Conservation (phyloP, 2,329 filamentous ascomycete genomes). For the Dryadomyces quercivorus region DNA sequence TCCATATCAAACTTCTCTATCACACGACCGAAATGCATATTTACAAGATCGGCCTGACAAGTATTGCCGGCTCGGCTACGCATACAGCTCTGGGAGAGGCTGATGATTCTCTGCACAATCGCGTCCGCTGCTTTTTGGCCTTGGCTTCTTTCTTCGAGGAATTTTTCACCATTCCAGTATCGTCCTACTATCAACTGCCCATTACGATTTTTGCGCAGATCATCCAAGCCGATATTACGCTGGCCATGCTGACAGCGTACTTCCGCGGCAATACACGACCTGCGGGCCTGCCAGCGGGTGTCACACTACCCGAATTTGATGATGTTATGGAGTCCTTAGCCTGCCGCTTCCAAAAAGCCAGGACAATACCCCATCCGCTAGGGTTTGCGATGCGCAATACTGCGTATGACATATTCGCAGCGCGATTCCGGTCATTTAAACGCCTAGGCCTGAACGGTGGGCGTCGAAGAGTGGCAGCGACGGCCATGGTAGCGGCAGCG, state of each 20-base stretch:
- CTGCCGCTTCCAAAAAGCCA: conserved; percentile 6
- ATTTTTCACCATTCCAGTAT: conserved; percentile 11
- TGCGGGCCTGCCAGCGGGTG: conserved; percentile 2
- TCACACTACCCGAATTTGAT: conserved; percentile 8
- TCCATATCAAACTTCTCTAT: conserved; percentile 10
- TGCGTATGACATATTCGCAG: conserved; percentile 11
- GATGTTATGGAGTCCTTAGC: conserved; percentile 12
- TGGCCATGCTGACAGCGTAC: conserved; percentile 13
- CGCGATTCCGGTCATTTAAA: conserved; percentile 12
- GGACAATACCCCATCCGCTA: conserved; percentile 7
- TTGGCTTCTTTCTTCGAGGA: conserved; percentile 9
- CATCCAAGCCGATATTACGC: conserved; percentile 11
- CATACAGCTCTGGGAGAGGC: background rate
- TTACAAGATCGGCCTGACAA: conserved; percentile 12
- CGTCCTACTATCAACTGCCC: conserved; percentile 9
- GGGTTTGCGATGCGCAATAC: conserved; percentile 8
- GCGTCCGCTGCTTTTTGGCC: conserved; percentile 9
- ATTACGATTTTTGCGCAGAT: conserved; percentile 9
- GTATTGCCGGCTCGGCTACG: background rate
- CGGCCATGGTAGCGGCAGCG: background rate
- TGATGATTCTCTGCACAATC: background rate
- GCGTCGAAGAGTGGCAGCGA: conserved; percentile 2
- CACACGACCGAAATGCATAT: conserved; percentile 11
- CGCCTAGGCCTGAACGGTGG: conserved; percentile 4
- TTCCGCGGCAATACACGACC: conserved; percentile 9